Evolutionary conservation across 23 red algal genomes (phyloP), one percentile per base, ranked within the genome.

Genomic region (Agarophyton chilense): DNA sequence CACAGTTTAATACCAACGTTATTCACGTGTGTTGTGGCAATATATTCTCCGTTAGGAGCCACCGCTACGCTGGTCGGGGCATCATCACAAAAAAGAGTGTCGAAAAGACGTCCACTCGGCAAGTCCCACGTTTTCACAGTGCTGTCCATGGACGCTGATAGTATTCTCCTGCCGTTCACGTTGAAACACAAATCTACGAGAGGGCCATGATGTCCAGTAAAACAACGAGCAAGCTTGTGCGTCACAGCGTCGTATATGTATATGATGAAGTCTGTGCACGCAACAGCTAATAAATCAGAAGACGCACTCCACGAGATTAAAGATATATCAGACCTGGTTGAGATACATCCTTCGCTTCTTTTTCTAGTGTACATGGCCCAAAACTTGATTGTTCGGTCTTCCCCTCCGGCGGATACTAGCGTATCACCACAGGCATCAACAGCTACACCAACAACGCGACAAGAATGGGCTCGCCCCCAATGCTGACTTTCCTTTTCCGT

Each of bases 101-200:
- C 93, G 4, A 95, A 52, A 36, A 86, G 70, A 36, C 78, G 70
- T 19, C 97, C 97, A 43, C 85, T 85, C 32, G 82, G 90, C 33
- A 99, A 62, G 68, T 95, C 91, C 97, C 97, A 99, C 12, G 94
- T 94, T 45, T 88, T 72, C 49, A 99, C 24, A 45, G 90, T 94
- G 40, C 93, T 90, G 75, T 99, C 97, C 75, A 96, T 86, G 44
- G 90, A 83, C 22, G 89, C 70, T 35, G 92, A 90, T 16, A 99
- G 26, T 34, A 99, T 52, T 56, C 82, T 67, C n/a, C 94, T 80
- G 2, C 82, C 93, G 42, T 52, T 72, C 10, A n/a, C 31, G 38
- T 82, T 78, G 51, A 94, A 99, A 87, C 82, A 84, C 18, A 93
- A 53, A 73, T 99, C 97, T 4, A 92, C 92, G 40, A 99, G 52